Percentiles rank a stretch among this genome's conserved stretches.
phyloP scores from a whole-genome alignment of 2,329 filamentous ascomycete species.

The Xylaria sp. region DNA sequence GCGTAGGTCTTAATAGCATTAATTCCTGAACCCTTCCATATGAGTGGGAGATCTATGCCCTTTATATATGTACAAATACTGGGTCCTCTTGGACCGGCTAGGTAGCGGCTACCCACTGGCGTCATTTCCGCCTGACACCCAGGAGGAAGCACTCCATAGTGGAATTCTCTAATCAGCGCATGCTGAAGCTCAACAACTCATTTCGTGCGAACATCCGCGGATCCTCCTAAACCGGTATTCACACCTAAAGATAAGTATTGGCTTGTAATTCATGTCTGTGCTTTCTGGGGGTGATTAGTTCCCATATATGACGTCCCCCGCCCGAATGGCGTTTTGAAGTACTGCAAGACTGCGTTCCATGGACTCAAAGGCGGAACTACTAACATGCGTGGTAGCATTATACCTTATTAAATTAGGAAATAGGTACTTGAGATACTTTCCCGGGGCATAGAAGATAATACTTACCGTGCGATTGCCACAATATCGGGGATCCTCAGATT shows the following conservation, averaged over 20 bases:
- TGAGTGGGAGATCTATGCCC: too few species aligned
- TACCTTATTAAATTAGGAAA: too few species aligned
- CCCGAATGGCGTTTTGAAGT: constrained; percentile 1
- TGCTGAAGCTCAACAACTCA: constrained; percentile 58
- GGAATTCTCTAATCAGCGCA: constrained; percentile 60
- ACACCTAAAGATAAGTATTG: constrained; percentile 56
- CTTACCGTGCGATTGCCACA: constrained; percentile 14
- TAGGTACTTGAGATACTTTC: too few species aligned
- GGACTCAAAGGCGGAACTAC: neutral
- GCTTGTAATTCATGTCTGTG: too few species aligned
- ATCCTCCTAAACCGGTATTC: constrained; percentile 71
- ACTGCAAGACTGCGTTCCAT: constrained; percentile 3
- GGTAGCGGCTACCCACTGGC: too few species aligned
- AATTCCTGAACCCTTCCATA: too few species aligned
- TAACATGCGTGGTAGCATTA: constrained; percentile 7
- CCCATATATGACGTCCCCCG: constrained; percentile 24
- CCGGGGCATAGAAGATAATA: neutral
- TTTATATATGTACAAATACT: too few species aligned
- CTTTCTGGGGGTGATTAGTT: neutral
- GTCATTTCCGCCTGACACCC: too few species aligned
- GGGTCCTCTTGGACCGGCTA: too few species aligned
- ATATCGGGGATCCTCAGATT: constrained; percentile 16
- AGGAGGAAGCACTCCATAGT: constrained; percentile 54
- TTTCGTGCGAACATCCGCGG: constrained; percentile 63
- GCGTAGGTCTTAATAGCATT: too few species aligned